Conservation (phyloP, 352 stramenopile species). For the Globisporangium apiculatum region DNA sequence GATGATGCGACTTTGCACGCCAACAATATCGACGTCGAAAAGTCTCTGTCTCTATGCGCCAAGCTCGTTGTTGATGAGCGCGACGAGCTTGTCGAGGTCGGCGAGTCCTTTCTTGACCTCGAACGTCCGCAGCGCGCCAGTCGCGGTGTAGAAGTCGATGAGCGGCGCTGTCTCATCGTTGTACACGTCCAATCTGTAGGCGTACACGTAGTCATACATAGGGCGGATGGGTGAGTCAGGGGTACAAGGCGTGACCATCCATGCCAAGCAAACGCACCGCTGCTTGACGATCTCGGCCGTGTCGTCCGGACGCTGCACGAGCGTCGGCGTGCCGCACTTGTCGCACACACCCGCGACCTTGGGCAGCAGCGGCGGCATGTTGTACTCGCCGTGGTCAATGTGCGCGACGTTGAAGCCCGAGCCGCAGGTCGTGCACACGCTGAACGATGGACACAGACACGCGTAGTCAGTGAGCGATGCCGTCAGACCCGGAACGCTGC, state of each 20-base stretch:
- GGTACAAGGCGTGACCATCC: background rate
- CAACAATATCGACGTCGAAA: too few relatives aligned
- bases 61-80: conserved; percentile 61
- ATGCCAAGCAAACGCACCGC: conserved; percentile 18
- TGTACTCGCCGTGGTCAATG: conserved; percentile 82
- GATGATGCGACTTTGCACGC: background rate
- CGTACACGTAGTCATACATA: too few relatives aligned
- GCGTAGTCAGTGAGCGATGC: too few relatives aligned
- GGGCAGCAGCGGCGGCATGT: conserved; percentile 88
- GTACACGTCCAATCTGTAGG: conserved; percentile 73
- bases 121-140: conserved; percentile 77
- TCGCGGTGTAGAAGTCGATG: conserved; percentile 78
- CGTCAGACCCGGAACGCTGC: too few relatives aligned
- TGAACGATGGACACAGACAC: conserved; percentile 6
- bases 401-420: conserved; percentile 85
- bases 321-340: conserved; percentile 57
- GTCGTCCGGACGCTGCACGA: conserved; percentile 83
- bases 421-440: conserved; percentile 79
- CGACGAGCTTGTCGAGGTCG: conserved; percentile 70
- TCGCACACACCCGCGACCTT: conserved; percentile 78
- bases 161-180: conserved; percentile 84
- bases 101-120: conserved; percentile 82
- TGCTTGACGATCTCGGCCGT: conserved; percentile 71
- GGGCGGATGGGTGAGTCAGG: too few relatives aligned
- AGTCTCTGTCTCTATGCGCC: background rate